phyloP scores from a whole-genome alignment of 2,329 filamentous ascomycete genomes.

The Coniochaeta sp. region DNA sequence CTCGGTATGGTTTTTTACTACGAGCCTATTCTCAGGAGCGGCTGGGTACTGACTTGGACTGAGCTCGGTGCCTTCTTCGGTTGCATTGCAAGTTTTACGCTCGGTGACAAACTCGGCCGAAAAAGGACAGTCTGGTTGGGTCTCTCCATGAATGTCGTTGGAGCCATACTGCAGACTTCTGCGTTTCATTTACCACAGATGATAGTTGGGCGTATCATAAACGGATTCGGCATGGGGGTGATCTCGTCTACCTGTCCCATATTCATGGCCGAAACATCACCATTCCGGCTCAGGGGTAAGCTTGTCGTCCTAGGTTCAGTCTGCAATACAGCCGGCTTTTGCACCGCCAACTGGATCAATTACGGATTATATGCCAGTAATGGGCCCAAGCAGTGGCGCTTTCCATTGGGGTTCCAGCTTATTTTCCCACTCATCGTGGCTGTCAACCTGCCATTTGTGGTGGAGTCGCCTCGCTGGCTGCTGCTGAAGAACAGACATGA shows the following conservation, averaged over 20 bases:
- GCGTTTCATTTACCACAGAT: slow-evolving; percentile 31
- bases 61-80: slow-evolving; percentile 26
- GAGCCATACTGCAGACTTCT: slow-evolving; percentile 24
- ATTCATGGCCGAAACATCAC: slow-evolving; percentile 24
- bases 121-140: slow-evolving; percentile 23
- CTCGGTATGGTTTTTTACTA: slow-evolving; percentile 17
- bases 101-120: slow-evolving; percentile 25
- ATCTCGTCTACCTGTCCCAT: slow-evolving; percentile 27
- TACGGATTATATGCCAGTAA: slow-evolving; percentile 29
- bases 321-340: slow-evolving; percentile 33
- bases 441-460: slow-evolving; percentile 22
- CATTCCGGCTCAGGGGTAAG: slow-evolving; percentile 29
- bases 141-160: slow-evolving; percentile 23
- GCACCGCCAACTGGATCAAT: slow-evolving; percentile 40
- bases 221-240: slow-evolving; percentile 29
- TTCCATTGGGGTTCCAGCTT: slow-evolving; percentile 28
- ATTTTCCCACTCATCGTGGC: slow-evolving; percentile 28
- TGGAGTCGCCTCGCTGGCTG: slow-evolving; percentile 46
- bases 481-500: slow-evolving; percentile 46
- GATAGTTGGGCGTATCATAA: slow-evolving; percentile 31
- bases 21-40: neutral
- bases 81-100: slow-evolving; percentile 19
- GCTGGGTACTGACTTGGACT: slow-evolving; percentile 1
- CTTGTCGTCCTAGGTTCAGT: slow-evolving; percentile 35
- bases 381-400: slow-evolving; percentile 26